Base-by-base conservation (phyloP, 192 early-diverging fungal species). In the Backusella mclennaniae region DNA sequence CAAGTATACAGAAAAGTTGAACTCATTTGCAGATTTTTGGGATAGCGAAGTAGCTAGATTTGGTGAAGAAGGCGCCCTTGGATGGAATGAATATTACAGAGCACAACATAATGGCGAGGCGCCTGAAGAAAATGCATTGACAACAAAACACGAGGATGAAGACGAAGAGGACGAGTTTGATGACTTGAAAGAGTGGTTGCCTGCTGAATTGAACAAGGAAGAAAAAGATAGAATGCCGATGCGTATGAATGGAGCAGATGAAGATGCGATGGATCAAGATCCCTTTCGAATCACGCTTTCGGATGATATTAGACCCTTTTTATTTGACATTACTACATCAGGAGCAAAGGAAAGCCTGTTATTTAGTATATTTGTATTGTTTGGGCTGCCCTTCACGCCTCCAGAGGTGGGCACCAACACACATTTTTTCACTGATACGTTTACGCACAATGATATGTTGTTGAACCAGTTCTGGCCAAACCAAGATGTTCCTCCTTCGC, bases 41-140 rank as follows among this genome's bases (percentile, higher is more conserved):
- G 87, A 88, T 36, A 82, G 80, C 33, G 89, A 90, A 71, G 73
- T 83, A 17, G 82, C 84, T 38, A 78, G 89, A 4, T 87, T 90
- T 75, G 89, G 87, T 6, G 89, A 90, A 69, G 78, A 84, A 66
- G 84, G 83, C 44, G 88, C 88, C 0, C 81, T 80, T 44, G 88
- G 88, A 21, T 89, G 88, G 88, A 41, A 72, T 39, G 76, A 74
- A 33, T 77, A 36, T 53, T 74, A 73, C 23, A 41, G 69, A 33
- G 69, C 79, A 17, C 83, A 82, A 38, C 79, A 85, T 42, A 76
- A 76, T 19, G 84, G 79, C 11, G 39, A 63, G 14, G 19, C n/a
- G 21, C 35, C 35, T n/a, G 42, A 26, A 15, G 31, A 49, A 35
- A 9, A 4, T 19, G 14, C n/a, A 4, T 12, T 29, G 44, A 53